phyloP scores from a whole-genome alignment of 257 asterid species.

The Solanum sitiens region DNA sequence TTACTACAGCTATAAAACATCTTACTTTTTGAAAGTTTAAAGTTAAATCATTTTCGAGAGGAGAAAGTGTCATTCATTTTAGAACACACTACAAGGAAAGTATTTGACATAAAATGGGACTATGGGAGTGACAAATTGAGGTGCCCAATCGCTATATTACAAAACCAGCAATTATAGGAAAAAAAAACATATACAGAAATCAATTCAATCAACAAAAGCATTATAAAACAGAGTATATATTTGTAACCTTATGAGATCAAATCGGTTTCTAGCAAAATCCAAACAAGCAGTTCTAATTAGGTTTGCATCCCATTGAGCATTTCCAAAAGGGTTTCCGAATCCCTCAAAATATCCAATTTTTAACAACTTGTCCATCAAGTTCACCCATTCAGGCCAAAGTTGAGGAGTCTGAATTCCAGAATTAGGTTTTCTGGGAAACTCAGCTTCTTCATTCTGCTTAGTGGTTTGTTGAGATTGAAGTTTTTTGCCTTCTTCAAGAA shows the following conservation, averaged over 20 bases:
- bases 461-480: neutral
- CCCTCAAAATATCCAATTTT: conserved; percentile 53
- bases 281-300: conserved; percentile 69
- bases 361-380: conserved; percentile 43
- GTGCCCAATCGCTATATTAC: neutral
- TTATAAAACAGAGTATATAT: neutral
- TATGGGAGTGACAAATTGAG: neutral
- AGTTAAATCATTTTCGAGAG: neutral
- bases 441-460: conserved; percentile 10
- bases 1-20: neutral
- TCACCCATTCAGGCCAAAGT: conserved; percentile 78
- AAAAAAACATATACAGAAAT: neutral
- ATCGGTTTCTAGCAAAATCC: conserved; percentile 66
- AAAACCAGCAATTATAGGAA: neutral
- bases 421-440: neutral
- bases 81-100: neutral
- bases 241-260: conserved; percentile 59
- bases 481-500: conserved; percentile 43
- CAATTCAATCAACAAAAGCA: neutral
- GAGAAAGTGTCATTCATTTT: neutral
- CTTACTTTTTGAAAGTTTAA: neutral
- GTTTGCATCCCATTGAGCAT: conserved; percentile 35
- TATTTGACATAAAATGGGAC: neutral
- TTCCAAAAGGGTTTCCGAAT: conserved; percentile 51
- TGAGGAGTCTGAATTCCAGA: neutral